Base-by-base conservation (phyloP, 2,329 filamentous ascomycete genomes). In the Fonsecaea erecta region DNA sequence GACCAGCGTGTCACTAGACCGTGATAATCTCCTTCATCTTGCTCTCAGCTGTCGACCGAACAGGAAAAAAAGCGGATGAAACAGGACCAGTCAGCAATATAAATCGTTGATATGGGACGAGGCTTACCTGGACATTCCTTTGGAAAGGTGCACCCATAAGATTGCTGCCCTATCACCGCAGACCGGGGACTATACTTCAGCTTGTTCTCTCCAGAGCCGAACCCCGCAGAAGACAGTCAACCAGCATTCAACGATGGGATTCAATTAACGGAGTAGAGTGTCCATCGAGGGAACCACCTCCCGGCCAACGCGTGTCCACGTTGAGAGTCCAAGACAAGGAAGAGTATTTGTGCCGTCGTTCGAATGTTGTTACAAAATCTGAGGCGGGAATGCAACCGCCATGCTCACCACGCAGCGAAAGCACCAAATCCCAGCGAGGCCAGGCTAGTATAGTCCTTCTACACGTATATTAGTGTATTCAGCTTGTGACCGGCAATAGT, bases 1-100 rank as follows among this genome's bases (percentile, higher is more conserved):
- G 35, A 51, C 21, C 12, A 18, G 35, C 30, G 34, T 12, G 35
- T 46, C 30, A 4, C 6, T 30, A 63, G 60, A 63, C 48, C 61
- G 61, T 14, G 54, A 63, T 46, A 52, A 46, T n/a, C 53, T 63
- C 11, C 61, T 18, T 24, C 18, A 57, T 1, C 53, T 63, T 9
- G 61, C 46, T 7, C 40, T 63, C 26, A 53, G 46, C 46, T 63
- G 61, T 48, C 54, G 59, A 14, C 40, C 53, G 16, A 32, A 24
- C n/a, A 60, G 32, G 21, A 32, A 43, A 18, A 52, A 60, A 24
- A 34, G 40, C 30, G 57, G 57, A 1, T 52, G 57, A 60, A 26
- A 30, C 26, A 28, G 9, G 21, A 52, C 7, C 30, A 24, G 21
- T 28, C 12, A 16, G 51, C 26, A 32, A n/a, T 26, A 18, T 8